Percentiles rank a stretch among this genome's conserved stretches.
These are phyloP conservation scores for Trypanosoma platydactyli DNA, from an alignment of 208 protist species.

Conservation along the genomic window DNA sequence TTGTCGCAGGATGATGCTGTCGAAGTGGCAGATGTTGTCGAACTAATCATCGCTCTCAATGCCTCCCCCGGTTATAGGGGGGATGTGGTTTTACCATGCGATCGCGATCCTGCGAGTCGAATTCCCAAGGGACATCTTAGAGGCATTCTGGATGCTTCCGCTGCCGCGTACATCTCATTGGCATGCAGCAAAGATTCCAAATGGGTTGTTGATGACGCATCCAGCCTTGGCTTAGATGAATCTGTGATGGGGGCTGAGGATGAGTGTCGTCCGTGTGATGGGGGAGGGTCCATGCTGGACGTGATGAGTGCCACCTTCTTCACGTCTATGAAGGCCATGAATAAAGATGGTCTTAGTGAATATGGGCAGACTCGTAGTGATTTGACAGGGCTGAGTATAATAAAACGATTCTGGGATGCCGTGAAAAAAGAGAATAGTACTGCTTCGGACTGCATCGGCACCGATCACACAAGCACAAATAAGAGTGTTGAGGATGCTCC, in stretches of 20 bases:
- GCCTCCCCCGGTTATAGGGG: neutral
- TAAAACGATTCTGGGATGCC: neutral
- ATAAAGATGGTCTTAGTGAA: neutral
- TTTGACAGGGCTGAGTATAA: neutral
- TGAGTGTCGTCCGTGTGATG: neutral
- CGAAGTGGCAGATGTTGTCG: slow-evolving; percentile 28
- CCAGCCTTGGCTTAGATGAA: neutral
- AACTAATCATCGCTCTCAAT: slow-evolving; percentile 11
- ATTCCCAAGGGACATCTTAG: slow-evolving; percentile 13
- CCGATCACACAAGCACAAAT: too few species aligned
- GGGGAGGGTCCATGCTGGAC: slow-evolving; percentile 1
- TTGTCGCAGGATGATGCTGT: neutral
- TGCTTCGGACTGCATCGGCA: neutral
- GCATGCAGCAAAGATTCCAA: neutral
- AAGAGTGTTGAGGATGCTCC: too few species aligned
- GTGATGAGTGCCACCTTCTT: slow-evolving; percentile 1
- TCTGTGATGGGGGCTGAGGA: neutral
- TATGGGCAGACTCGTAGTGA: neutral
- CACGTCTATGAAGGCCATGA: neutral
- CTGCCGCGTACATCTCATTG: slow-evolving; percentile 10
- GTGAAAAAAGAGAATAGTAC: neutral
- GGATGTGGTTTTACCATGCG: neutral
- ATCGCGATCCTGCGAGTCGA: neutral
- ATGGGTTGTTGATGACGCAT: neutral
- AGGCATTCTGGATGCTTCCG: slow-evolving; percentile 7